A percentile compares a stretch with the other conserved stretches of the same genome.
phyloP scores from a whole-genome alignment of 768 basidiomycete genomes.

The Gautieria morchelliformis region DNA sequence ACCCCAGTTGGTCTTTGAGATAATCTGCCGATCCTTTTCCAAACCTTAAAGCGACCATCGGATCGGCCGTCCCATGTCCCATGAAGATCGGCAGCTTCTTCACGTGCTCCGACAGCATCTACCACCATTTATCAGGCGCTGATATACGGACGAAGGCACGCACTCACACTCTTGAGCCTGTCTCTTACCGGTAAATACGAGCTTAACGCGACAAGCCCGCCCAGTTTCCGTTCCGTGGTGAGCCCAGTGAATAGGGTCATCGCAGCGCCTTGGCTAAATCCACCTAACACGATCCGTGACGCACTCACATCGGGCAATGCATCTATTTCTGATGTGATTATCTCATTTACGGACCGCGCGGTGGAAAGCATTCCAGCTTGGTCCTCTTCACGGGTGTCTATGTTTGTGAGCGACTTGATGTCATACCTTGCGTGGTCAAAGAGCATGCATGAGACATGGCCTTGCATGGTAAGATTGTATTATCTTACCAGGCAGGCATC shows the following conservation, averaged over 20 bases:
- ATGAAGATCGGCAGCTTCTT: slow-evolving; percentile 69
- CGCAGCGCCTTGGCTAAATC: slow-evolving; percentile 81
- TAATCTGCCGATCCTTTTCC: slow-evolving; percentile 47
- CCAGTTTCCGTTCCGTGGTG: slow-evolving; percentile 56
- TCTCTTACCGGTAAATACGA: slow-evolving; percentile 67
- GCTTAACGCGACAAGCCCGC: slow-evolving; percentile 63
- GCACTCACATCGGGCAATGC: slow-evolving; percentile 45
- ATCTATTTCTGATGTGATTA: slow-evolving; percentile 69
- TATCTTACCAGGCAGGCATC: slow-evolving; percentile 67
- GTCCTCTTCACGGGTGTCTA: slow-evolving; percentile 53
- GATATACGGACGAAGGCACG: neutral
- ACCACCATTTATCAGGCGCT: slow-evolving; percentile 7
- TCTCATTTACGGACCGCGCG: slow-evolving; percentile 46
- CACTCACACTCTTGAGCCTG: slow-evolving; percentile 55
- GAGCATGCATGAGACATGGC: slow-evolving; percentile 7
- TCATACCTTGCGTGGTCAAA: slow-evolving; percentile 52
- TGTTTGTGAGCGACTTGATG: slow-evolving; percentile 48
- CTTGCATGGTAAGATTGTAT: no score
- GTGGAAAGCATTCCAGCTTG: slow-evolving; percentile 65
- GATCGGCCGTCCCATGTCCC: slow-evolving; percentile 76
- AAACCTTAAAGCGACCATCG: slow-evolving; percentile 51
- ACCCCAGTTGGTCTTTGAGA: slow-evolving; percentile 44
- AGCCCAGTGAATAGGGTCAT: slow-evolving; percentile 72
- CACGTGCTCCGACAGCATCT: slow-evolving; percentile 58
- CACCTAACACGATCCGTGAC: slow-evolving; percentile 71